Evolutionary conservation across 768 basidiomycete genomes (phyloP).

Genomic region (Boletus pseudo-olivaceus): DNA sequence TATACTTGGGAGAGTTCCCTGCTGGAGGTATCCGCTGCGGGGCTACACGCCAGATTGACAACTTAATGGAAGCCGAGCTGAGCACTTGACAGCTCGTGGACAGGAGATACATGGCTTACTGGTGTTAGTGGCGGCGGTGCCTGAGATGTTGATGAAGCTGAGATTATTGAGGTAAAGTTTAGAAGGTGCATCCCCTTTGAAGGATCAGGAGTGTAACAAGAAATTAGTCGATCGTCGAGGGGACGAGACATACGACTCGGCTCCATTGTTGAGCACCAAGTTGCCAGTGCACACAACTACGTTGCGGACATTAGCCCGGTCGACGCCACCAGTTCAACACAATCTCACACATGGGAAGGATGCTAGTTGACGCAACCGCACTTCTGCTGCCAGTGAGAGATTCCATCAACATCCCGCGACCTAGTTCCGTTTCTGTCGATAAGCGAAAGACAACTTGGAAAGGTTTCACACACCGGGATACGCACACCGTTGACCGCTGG

Average conservation of each 20-base stretch:
- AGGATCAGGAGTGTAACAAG: constrained; percentile 46
- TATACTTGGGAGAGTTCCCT: constrained; percentile 31
- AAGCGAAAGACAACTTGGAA: no score
- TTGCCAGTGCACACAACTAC: constrained; percentile 11
- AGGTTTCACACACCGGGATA: no score
- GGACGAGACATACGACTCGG: constrained; percentile 10
- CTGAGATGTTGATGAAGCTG: constrained; percentile 35
- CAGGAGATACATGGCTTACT: not conserved
- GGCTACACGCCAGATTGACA: constrained; percentile 40
- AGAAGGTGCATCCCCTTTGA: constrained; percentile 49
- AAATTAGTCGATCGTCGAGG: constrained; percentile 27
- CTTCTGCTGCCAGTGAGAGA: no score
- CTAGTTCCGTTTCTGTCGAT: no score
- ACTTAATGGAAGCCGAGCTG: constrained; percentile 9
- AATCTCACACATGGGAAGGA: no score
- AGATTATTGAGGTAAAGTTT: constrained; percentile 41
- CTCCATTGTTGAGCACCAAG: no score
- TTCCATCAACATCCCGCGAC: no score
- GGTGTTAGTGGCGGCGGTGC: constrained; percentile 41
- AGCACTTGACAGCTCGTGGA: not conserved
- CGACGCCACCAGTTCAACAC: no score
- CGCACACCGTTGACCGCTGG: no score
- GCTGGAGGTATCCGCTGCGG: constrained; percentile 39
- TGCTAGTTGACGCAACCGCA: no score
- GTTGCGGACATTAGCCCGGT: constrained; percentile 33